Base-by-base conservation (phyloP, 345 rosid genomes). In the Corchorus capsularis region DNA sequence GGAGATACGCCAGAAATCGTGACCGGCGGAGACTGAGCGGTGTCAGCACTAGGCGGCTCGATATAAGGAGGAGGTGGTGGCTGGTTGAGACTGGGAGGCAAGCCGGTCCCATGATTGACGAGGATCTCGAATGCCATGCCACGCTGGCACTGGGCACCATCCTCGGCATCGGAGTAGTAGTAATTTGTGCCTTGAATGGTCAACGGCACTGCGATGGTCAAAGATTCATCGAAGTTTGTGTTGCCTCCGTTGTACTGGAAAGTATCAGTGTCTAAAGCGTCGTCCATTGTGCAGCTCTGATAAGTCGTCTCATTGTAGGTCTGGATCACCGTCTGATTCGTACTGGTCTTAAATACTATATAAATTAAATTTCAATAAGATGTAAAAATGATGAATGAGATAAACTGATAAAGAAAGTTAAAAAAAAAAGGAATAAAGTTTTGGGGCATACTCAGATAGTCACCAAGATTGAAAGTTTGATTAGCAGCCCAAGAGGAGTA, bases 41-140 rank as follows among this genome's bases (percentile, higher is more conserved):
- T 41, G 50, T 73, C 90, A 0, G 83, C 56, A 7, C 87, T 79
- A 1, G 88, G 90, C 17, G 91, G 88, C 75, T 77, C 83, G 8
- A 65, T 68, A 77, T 85, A 86, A 2, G 93, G 88, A 6, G 93
- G 93, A 5, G 93, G 93, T 13, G 91, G 95, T 19, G 93, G 95
- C 78, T 89, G 91, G 69, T 74, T 91, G 55, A 91, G 93, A 77
- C 84, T 82, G 20, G 91, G 89, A 17, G 93, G 95, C 79, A 87
- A 78, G 67, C 93, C 95, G 61, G 79, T 81, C 72, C 91, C 91
- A 60, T 54, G 91, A 43, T 76, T 77, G 73, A 87, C 91, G 35
- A 68, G 63, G 87, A 89, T 86, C 83, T 80, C 77, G 79, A 87
- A 91, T 56, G 90, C 87, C 90, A 91, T 72, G 50, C 95, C 91